These are phyloP conservation scores for Fusarium goolgardi DNA, from an alignment of 2,329 filamentous ascomycete genomes.

Conservation along the genomic window DNA sequence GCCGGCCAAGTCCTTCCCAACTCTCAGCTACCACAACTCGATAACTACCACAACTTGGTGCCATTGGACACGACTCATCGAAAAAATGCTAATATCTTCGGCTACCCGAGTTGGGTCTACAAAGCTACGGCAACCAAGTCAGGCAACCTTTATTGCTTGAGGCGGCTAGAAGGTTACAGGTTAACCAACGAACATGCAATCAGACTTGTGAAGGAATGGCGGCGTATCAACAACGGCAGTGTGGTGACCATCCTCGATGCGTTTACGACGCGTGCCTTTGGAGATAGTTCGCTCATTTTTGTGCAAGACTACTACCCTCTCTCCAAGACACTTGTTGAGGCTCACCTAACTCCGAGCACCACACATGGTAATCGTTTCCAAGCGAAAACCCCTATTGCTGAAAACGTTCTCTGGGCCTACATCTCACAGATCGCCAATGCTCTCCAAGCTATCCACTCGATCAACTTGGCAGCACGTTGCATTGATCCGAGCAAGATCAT, in stretches of 20 bases:
- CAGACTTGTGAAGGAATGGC: constrained; percentile 87
- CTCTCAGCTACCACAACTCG: constrained; percentile 79
- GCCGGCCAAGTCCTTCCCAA: constrained; percentile 85
- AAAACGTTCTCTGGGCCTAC: constrained; percentile 89
- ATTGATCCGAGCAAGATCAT: constrained; percentile 91
- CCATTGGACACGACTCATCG: constrained; percentile 85
- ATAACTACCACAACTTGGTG: constrained; percentile 92
- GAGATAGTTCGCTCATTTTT: constrained; percentile 93
- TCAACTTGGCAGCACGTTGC: constrained; percentile 84
- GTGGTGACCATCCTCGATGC: constrained; percentile 90
- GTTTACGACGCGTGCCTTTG: constrained; percentile 93
- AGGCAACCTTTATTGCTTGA: constrained; percentile 86
- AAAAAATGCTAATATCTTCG: constrained; percentile 82
- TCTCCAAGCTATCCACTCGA: constrained; percentile 84
- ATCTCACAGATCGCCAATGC: constrained; percentile 91
- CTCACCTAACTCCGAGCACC: constrained; percentile 69
- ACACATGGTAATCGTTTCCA: constrained; percentile 59
- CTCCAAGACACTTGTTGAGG: constrained; percentile 88
- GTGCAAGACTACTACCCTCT: constrained; percentile 94
- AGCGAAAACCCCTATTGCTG: constrained; percentile 65
- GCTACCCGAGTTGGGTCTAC: constrained; percentile 93
- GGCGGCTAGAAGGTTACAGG: constrained; percentile 88
- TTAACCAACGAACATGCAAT: constrained; percentile 92
- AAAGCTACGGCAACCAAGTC: constrained; percentile 92
- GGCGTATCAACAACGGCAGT: constrained; percentile 81